Evolutionary conservation across 805 yeast genomes (phyloP), one percentile per base, ranked within the genome.

Genomic region (Priceomyces haplophilus): DNA sequence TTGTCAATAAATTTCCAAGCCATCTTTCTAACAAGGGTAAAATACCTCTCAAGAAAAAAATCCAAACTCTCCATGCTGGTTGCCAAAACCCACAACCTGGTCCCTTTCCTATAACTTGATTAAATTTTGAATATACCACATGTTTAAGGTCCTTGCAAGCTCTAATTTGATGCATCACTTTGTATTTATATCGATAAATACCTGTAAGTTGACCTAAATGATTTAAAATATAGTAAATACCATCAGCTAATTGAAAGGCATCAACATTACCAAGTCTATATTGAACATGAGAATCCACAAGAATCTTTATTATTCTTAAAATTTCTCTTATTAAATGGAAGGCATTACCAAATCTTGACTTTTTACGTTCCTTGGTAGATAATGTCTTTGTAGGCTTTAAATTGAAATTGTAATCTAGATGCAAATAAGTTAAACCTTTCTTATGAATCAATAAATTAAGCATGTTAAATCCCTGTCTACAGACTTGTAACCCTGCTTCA

Each of bases 21-120:
- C 99, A 93, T 61, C 97, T 72, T 62, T 93, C 99, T 13, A 93
- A 67, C 40, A 93, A 63, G 0, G 99, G 99, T 18, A 89, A 83
- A 13, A 83, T 83, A 15, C 99, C 99, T 52, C 99, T 74, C 67
- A 93, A 64, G 62, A 91, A 91, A 41, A 82, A 85, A 1, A 93
- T 69, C 99, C 99, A 93, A 1, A 90, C 91, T 52, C 97, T 72
- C 99, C 98, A 93, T 1, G 97, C 87, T 0, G 99, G 99, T 58
- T 93, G 98, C 99, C 99, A 93, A 61, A 93, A 86, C 1, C 99
- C 99, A 68, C 96, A 87, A 0, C 99, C 99, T 1, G 99, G 98
- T 2, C 99, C 99, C 58, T 91, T 93, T 0, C 97, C 97, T 19
- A 93, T 85, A n/a, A 79, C 70, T 29, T 75, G 72, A 57, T 93